Percentiles rank a stretch among this genome's conserved stretches.
These are phyloP conservation scores for Colletotrichum tropicale DNA, from an alignment of 2,329 filamentous ascomycete species.

Conservation along the genomic window DNA sequence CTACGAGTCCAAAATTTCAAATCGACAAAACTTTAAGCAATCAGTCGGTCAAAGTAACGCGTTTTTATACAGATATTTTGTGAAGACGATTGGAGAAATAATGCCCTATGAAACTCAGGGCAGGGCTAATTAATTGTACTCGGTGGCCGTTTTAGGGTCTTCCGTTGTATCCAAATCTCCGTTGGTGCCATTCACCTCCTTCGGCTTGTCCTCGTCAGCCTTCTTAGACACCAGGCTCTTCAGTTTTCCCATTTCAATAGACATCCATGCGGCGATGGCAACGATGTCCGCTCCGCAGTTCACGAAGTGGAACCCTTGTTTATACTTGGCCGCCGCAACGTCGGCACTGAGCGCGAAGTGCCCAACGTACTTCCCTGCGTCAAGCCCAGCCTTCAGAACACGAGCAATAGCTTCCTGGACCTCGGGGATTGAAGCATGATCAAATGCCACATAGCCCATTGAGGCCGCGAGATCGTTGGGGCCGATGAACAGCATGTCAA, in stretches of 20 bases:
- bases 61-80: fast-evolving
- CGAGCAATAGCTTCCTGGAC: conserved; percentile 30
- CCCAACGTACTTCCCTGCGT: conserved; percentile 36
- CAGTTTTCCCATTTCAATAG: conserved; percentile 32
- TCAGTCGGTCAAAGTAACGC: fast-evolving
- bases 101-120: neutral
- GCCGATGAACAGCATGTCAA: conserved; percentile 49
- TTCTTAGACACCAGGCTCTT: conserved; percentile 19
- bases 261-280: conserved; percentile 39
- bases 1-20: neutral
- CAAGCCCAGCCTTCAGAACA: conserved; percentile 29
- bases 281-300: conserved; percentile 40
- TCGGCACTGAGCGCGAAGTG: conserved; percentile 36
- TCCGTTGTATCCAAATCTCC: neutral
- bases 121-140: neutral
- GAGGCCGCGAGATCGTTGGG: conserved; percentile 44
- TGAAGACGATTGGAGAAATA: neutral
- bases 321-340: conserved; percentile 26
- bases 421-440: conserved; percentile 33
- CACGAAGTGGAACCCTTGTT: conserved; percentile 38
- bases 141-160: neutral
- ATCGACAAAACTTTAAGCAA: neutral
- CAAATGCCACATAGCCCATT: conserved; percentile 34
- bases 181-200: neutral
- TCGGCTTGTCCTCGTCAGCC: neutral